Evolutionary conservation across 139 green algal genomes (phyloP).

Genomic region (Haematococcus sp.): DNA sequence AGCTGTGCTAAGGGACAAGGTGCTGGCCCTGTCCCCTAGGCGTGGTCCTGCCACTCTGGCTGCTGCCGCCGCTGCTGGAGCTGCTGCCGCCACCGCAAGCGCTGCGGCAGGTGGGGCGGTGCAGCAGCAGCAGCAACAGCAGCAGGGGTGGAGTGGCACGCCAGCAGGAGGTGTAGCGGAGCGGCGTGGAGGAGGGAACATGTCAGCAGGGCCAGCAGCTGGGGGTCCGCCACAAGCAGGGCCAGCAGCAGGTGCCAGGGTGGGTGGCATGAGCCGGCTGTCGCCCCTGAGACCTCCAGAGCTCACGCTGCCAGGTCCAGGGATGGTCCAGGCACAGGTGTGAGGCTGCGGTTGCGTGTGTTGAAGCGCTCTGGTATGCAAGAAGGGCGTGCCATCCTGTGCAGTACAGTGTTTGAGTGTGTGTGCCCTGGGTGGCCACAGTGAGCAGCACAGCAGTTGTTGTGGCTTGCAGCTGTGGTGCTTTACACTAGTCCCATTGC

Average conservation of each 20-base stretch:
- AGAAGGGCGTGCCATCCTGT: too few relatives aligned
- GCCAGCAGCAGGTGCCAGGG: not conserved
- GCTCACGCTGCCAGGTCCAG: not conserved
- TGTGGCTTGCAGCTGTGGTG: too few relatives aligned
- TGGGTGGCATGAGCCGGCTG: not conserved
- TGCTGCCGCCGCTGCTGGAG: conserved; percentile 6
- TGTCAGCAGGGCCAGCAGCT: not conserved
- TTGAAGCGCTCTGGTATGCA: too few relatives aligned
- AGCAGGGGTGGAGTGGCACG: conserved; percentile 7
- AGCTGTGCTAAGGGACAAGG: not conserved
- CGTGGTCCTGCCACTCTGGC: not conserved
- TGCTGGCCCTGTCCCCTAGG: not conserved
- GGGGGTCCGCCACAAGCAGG: not conserved
- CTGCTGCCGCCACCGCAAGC: not conserved
- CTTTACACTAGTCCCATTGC: too few relatives aligned
- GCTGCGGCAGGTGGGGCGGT: not conserved
- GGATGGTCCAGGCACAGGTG: not conserved
- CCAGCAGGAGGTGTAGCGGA: not conserved
- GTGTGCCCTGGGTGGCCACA: too few relatives aligned
- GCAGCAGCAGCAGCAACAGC: conserved; percentile 6
- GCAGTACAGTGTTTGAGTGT: too few relatives aligned
- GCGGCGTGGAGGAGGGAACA: too few relatives aligned
- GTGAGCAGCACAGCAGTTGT: too few relatives aligned
- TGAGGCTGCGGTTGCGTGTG: too few relatives aligned
- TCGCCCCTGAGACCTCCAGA: not conserved